Base-by-base conservation (phyloP, 345 rosid species). In the Aquilaria malaccensis region DNA sequence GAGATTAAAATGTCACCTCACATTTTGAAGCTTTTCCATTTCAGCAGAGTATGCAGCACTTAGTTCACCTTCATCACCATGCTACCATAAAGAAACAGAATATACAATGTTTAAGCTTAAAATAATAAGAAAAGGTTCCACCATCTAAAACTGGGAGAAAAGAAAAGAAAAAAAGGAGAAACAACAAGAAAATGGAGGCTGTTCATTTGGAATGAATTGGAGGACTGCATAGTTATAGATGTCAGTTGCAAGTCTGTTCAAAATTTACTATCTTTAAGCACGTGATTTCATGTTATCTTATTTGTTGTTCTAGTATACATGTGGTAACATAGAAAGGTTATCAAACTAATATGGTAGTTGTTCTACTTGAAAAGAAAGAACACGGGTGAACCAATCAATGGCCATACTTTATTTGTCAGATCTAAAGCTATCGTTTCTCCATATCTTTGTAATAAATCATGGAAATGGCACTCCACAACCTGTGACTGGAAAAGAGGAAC, bases 1-100 rank as follows among this genome's bases (percentile, higher is more conserved):
- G 22, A 56, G 70, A 15, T 56, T 60, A 65, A 70, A 67, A 56
- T 66, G 74, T 76, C 88, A 93, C 98, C 98, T 93, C 81, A 84
- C 90, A 73, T 81, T 70, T 65, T 86, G 84, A 83, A 87, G 80
- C 87, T 70, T 89, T 67, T 81, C 79, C 83, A 84, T 77, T 78
- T 93, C 94, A 48, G 81, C 72, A 63, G 91, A 89, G 76, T 78
- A 93, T 59, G 94, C 94, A 4, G 81, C 76, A 71, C 87, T 84
- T 70, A 93, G 62, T 63, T 70, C 80, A 74, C 98, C 98, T 80
- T 93, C 98, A 71, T 74, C 94, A 70, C 98, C 98, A 70, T 82
- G 85, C 98, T 93, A 71, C 66, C 15, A 52, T 55, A 15, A 53
- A 64, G 65, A 67, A 52, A 58, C 67, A 43, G 46, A 48, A 45